Evolutionary conservation across 2,329 filamentous ascomycete species (phyloP), one percentile per base, ranked within the genome.

Genomic region (Setomelanomma holmii): DNA sequence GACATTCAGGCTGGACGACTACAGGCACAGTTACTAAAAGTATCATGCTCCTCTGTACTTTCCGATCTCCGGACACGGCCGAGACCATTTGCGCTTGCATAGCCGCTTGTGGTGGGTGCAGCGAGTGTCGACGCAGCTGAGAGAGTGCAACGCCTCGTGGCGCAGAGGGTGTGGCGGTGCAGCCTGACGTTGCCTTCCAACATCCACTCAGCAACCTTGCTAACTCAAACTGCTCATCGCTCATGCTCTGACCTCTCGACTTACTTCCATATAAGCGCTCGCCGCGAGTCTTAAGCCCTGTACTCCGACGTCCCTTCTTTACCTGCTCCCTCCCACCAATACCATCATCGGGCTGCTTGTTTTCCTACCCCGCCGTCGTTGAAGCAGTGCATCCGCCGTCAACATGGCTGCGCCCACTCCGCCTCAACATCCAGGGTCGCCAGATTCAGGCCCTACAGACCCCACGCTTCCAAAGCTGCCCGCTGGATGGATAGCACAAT

Each of bases 401-500:
- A 62, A 45, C 41, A 75, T 74, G 71, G 63, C 70, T 41, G 66
- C 63, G 46, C 70, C 70, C 36, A 73, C 72, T n/a, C 71, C 70
- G 45, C 72, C 72, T 24, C 66, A 68, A 33, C 69, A 67, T 40
- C 65, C 71, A n/a, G 66, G 64, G 34, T 74, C 72, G 40, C 73
- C 72, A 57, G 73, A 76, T 60, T 69, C 73, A 22, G 73, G 73
- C 45, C 73, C 73, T 40, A 74, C 72, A 34, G 73, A 76, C 51
- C 63, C 72, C 42, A 71, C 61, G 36, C 64, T 75, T 38, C 73
- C 73, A 17, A 67, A 72, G 52, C 60, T 75, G 36, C 73, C 73
- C 36, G 61, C 72, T 3, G 73, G 73, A 42, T 76, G 73, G 73
- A 76, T 75, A 53, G 68, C 73, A 22, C 73, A 76, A 59, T 76